Evolutionary conservation across 2,329 filamentous ascomycete genomes (phyloP), one percentile per base, ranked within the genome.

Genomic region (Fusarium graminum): DNA sequence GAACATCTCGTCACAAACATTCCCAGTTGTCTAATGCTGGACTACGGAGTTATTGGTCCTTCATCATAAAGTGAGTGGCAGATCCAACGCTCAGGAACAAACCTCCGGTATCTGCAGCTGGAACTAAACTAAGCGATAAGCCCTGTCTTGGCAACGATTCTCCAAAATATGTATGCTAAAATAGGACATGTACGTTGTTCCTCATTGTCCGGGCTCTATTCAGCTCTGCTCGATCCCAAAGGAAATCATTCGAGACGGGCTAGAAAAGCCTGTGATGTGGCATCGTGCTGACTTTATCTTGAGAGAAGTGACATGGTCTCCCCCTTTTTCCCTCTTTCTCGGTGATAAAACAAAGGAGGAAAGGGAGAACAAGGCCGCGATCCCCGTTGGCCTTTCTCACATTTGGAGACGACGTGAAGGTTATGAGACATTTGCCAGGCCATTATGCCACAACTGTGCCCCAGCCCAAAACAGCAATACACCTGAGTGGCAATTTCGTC

Each of bases 231-330:
- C 42, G 45, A 42, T 55, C 38, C 45, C 58, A 49, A 53, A 30
- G 19, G 28, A 45, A 12, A 19, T 4, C 30, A 32, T 41, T 13
- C 22, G 19, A 44, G 30, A 13, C 25, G 29, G n/a, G 25, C 25
- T 34, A 7, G 14, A 22, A 54, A 26, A 25, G 41, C 51, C 51
- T 47, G 25, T 53, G 30, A 36, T 39, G 47, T 22, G 39, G 28
- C 47, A 60, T 67, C 65, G 52, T 42, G 60, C 16, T 8, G 45
- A 60, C 16, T 8, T 12, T 46, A 30, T 16, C 17, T 16, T 12
- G 28, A 26, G 22, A 32, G n/a, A 17, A 64, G 44, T 38, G 41
- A 60, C 32, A 60, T 26, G 11, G 8, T 29, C 4, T 29, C 8
- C 11, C 11, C 28, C 11, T 29, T 29, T 29, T 29, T 8, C 7